A percentile compares a stretch with the other conserved stretches of the same genome.
phyloP scores from a whole-genome alignment of 2,329 filamentous ascomycete genomes.

The Metarhizium album region DNA sequence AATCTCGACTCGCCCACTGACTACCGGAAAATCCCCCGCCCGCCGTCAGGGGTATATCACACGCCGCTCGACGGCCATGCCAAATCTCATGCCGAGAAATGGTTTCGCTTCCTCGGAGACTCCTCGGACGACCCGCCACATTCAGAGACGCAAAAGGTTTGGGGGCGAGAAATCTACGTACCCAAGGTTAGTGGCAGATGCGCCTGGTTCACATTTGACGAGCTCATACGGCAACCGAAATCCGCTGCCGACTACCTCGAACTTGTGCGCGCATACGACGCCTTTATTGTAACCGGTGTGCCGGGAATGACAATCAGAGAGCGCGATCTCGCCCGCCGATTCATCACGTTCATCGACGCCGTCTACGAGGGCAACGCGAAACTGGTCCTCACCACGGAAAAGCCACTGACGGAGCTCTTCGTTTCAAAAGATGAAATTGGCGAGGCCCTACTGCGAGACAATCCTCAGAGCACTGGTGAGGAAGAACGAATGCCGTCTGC shows the following conservation, averaged over 20 bases:
- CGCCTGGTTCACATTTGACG: slow-evolving; percentile 85
- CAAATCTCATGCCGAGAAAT: slow-evolving; percentile 74
- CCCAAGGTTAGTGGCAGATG: slow-evolving; percentile 79
- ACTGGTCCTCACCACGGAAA: slow-evolving; percentile 81
- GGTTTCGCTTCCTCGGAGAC: slow-evolving; percentile 92
- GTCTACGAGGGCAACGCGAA: slow-evolving; percentile 92
- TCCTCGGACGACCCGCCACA: slow-evolving; percentile 65
- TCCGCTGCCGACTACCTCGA: slow-evolving; percentile 94
- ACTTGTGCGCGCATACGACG: slow-evolving; percentile 77
- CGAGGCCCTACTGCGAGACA: slow-evolving; percentile 41
- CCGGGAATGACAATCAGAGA: slow-evolving; percentile 83
- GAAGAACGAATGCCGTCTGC: slow-evolving; percentile 3
- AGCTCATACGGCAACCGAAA: slow-evolving; percentile 79
- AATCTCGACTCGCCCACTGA: slow-evolving; percentile 93
- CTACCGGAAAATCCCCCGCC: slow-evolving; percentile 92
- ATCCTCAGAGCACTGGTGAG: slow-evolving; percentile 23
- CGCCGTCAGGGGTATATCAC: slow-evolving; percentile 89
- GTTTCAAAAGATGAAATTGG: slow-evolving; percentile 61
- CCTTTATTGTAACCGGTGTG: slow-evolving; percentile 84
- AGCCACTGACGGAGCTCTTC: slow-evolving; percentile 78
- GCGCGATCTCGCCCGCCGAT: slow-evolving; percentile 78
- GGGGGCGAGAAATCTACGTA: slow-evolving; percentile 84
- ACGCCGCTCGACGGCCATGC: slow-evolving; percentile 73
- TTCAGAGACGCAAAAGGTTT: slow-evolving; percentile 69
- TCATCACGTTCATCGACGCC: slow-evolving; percentile 97